These are phyloP conservation scores for Claviceps sp. DNA, from an alignment of 2,329 filamentous ascomycete species.

Conservation along the genomic window DNA sequence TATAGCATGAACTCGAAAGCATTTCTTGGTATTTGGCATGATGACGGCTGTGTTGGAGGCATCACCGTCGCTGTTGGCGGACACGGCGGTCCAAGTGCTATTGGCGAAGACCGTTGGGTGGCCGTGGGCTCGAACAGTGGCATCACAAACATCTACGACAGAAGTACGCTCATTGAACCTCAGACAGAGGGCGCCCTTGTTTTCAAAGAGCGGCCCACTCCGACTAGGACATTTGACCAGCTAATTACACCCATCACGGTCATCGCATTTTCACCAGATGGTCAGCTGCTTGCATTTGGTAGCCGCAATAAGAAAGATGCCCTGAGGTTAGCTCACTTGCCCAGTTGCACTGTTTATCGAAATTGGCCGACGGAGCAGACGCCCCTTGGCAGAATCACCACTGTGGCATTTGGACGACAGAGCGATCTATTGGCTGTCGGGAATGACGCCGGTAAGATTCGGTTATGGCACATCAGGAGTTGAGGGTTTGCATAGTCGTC, in stretches of 20 bases:
- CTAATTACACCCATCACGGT: slow-evolving; percentile 74
- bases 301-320: slow-evolving; percentile 83
- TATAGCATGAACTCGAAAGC: slow-evolving; percentile 58
- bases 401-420: slow-evolving; percentile 52
- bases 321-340: slow-evolving; percentile 74
- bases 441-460: slow-evolving; percentile 78
- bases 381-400: slow-evolving; percentile 70
- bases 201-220: slow-evolving; percentile 56
- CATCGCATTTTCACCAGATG: slow-evolving; percentile 73
- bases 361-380: slow-evolving; percentile 95
- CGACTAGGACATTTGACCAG: slow-evolving; percentile 65
- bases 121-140: slow-evolving; percentile 76
- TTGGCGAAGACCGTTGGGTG: slow-evolving; percentile 80
- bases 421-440: slow-evolving; percentile 69
- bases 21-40: slow-evolving; percentile 72
- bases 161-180: slow-evolving; percentile 44
- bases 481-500: slow-evolving; percentile 23
- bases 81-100: slow-evolving; percentile 39
- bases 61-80: slow-evolving; percentile 74
- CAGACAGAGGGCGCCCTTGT: slow-evolving; percentile 27
- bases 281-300: slow-evolving; percentile 76
- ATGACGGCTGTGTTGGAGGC: slow-evolving; percentile 78
- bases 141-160: slow-evolving; percentile 89
- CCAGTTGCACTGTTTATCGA: slow-evolving; percentile 82
- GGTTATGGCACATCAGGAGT: slow-evolving; percentile 75